These are phyloP conservation scores for Pseudocercospora ulei DNA, from an alignment of 2,329 filamentous ascomycete species.

Conservation along the genomic window DNA sequence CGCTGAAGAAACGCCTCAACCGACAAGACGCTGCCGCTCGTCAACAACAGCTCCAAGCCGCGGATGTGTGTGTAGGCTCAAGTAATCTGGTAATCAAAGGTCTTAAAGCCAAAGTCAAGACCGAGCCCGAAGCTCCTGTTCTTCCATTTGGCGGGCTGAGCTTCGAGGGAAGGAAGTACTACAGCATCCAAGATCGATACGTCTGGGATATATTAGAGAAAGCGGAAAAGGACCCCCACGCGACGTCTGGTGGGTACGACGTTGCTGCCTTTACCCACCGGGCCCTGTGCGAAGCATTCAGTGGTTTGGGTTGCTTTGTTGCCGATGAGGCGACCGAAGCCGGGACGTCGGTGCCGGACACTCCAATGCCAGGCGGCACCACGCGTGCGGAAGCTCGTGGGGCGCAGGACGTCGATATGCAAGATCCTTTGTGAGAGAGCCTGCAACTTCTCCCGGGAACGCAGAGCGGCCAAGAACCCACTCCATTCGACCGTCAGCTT, in stretches of 20 bases:
- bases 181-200: slow-evolving; percentile 59
- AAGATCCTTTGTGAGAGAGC: slow-evolving; percentile 38
- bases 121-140: slow-evolving; percentile 63
- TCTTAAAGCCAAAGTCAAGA: slow-evolving; percentile 54
- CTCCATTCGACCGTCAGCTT: too few species aligned
- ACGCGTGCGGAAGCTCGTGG: slow-evolving; percentile 41
- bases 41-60: slow-evolving; percentile 38
- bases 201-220: slow-evolving; percentile 63
- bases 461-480: too few species aligned
- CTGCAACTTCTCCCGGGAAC: too few species aligned
- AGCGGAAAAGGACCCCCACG: slow-evolving; percentile 54
- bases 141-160: slow-evolving; percentile 75
- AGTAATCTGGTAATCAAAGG: slow-evolving; percentile 58
- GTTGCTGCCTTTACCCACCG: slow-evolving; percentile 71
- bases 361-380: slow-evolving; percentile 31
- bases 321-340: slow-evolving; percentile 55
- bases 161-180: slow-evolving; percentile 56
- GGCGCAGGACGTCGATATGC: slow-evolving; percentile 50
- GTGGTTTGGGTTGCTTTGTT: slow-evolving; percentile 77
- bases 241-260: slow-evolving; percentile 72
- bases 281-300: slow-evolving; percentile 79
- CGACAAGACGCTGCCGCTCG: slow-evolving; percentile 45
- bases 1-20: slow-evolving; percentile 62
- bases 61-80: slow-evolving; percentile 29
- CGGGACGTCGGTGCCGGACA: slow-evolving; percentile 33